Conservation (phyloP, 176 grass and related monocot genomes). For the Tillandsia fasciculata region DNA sequence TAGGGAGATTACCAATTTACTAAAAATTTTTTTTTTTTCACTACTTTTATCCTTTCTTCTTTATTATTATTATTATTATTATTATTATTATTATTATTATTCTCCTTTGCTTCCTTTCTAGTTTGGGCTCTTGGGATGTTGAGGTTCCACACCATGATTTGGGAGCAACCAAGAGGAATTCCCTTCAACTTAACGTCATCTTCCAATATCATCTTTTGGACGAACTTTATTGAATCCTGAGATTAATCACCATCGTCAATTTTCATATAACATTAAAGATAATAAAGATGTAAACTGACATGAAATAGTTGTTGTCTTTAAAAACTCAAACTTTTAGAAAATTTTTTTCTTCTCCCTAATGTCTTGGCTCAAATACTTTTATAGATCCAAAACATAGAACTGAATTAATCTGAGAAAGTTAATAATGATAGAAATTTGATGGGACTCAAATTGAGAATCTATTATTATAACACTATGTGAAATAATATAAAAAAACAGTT, state of each 20-base stretch:
- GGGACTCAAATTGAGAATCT: too few relatives aligned
- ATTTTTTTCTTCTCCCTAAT: too few relatives aligned
- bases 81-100: neutral
- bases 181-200: conserved; percentile 18
- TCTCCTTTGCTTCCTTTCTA: neutral
- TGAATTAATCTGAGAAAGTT: too few relatives aligned
- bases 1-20: neutral
- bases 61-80: too few relatives aligned
- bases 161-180: conserved; percentile 39
- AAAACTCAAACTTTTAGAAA: too few relatives aligned
- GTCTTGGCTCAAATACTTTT: too few relatives aligned
- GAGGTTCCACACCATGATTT: conserved; percentile 44
- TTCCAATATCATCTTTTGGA: conserved; percentile 11
- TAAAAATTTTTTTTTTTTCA: too few relatives aligned
- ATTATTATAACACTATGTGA: too few relatives aligned
- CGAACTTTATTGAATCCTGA: conserved; percentile 45
- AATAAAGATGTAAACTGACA: neutral
- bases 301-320: neutral
- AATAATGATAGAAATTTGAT: too few relatives aligned
- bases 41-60: too few relatives aligned
- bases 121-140: conserved; percentile 28
- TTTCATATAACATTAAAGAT: neutral
- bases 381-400: too few relatives aligned
- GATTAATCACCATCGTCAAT: conserved; percentile 6
- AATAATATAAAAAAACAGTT: too few relatives aligned